phyloP scores from a whole-genome alignment of 108 stramenopile species.

The Skeletonema marinoi region DNA sequence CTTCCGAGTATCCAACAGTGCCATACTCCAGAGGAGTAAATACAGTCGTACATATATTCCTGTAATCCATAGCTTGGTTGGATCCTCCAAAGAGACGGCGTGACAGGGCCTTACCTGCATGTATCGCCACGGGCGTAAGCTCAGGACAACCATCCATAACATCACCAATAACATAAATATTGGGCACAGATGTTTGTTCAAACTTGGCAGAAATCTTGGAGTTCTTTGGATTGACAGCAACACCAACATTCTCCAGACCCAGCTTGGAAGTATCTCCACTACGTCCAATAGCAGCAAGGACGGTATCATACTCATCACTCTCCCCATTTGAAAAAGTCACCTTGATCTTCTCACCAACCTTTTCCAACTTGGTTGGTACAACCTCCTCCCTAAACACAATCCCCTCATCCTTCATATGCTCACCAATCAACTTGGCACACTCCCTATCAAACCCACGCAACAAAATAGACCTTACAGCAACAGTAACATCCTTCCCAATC shows the following conservation, averaged over 20 bases:
- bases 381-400: conserved; percentile 82
- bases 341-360: conserved; percentile 76
- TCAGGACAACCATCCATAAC: conserved; percentile 96
- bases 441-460: conserved; percentile 98
- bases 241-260: conserved; percentile 80
- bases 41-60: conserved; percentile 93
- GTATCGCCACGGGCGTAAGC: conserved; percentile 97
- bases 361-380: conserved; percentile 81
- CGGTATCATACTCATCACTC: conserved; percentile 82
- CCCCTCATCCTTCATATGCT: conserved; percentile 86
- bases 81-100: conserved; percentile 92
- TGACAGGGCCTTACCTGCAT: conserved; percentile 89
- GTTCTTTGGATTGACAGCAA: conserved; percentile 74
- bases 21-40: conserved; percentile 98
- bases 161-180: conserved; percentile 98
- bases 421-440: conserved; percentile 85
- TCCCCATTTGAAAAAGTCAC: conserved; percentile 89
- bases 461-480: conserved; percentile 94
- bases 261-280: conserved; percentile 88
- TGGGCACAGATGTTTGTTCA: conserved; percentile 90
- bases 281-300: conserved; percentile 94
- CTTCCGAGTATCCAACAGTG: conserved; percentile 94
- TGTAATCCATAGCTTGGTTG: conserved; percentile 90
- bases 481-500: conserved; percentile 90
- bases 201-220: conserved; percentile 77